Conservation (phyloP, 345 rosid genomes). For the Ceriops tagal region DNA sequence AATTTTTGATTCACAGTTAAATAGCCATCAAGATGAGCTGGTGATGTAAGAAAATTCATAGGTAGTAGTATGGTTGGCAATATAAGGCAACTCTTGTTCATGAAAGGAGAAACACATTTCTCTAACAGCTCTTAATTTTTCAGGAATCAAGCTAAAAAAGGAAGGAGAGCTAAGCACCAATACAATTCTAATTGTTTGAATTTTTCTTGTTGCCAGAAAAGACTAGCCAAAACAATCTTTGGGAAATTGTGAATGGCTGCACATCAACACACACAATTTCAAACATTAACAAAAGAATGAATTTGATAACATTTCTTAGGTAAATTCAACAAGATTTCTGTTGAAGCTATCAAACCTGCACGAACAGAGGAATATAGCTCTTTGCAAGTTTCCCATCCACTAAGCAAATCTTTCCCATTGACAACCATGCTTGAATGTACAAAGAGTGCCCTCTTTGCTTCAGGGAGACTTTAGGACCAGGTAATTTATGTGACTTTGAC, state of each 20-base stretch:
- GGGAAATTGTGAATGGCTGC: constrained; percentile 5
- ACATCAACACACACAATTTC: not conserved
- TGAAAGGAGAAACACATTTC: not conserved
- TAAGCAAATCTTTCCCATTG: constrained; percentile 90
- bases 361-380: constrained; percentile 79
- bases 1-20: not conserved
- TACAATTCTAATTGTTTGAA: not conserved
- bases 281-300: not conserved
- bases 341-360: constrained; percentile 53
- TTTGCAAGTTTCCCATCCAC: constrained; percentile 88
- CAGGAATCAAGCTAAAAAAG: not conserved
- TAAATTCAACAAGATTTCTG: not conserved
- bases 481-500: constrained; percentile 57
- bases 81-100: not conserved
- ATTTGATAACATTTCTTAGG: not conserved
- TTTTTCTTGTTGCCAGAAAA: not conserved
- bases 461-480: constrained; percentile 47
- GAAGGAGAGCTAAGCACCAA: not conserved
- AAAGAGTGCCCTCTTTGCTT: constrained; percentile 64
- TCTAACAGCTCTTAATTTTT: not conserved
- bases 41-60: not conserved
- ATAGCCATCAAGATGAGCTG: not conserved
- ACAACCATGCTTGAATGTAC: constrained; percentile 82
- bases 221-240: not conserved
- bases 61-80: not conserved